These are phyloP conservation scores for Aspergillus sp. DNA, from an alignment of 2,329 filamentous ascomycete species.

Conservation along the genomic window DNA sequence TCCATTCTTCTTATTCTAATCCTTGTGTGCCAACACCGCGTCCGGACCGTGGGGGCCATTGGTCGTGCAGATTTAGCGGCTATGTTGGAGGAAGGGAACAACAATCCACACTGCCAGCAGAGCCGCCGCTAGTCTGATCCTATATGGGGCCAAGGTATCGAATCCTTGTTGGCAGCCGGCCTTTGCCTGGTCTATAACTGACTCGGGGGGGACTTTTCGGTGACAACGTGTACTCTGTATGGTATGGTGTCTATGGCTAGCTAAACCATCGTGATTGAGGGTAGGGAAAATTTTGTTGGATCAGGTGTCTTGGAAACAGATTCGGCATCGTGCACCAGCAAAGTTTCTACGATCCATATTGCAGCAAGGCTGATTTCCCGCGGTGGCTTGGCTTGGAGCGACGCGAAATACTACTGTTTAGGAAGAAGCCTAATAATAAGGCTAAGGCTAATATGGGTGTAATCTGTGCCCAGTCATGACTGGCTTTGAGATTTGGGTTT, in stretches of 20 bases:
- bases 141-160: no score
- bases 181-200: no score
- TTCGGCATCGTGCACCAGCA: background rate
- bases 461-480: background rate
- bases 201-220: no score
- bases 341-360: background rate
- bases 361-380: background rate
- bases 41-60: background rate
- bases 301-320: no score
- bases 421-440: no score
- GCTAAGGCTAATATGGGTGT: background rate
- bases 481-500: background rate
- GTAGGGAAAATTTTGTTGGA: background rate
- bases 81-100: background rate
- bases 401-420: background rate
- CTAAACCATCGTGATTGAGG: background rate
- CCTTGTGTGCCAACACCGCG: background rate
- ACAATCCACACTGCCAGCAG: background rate
- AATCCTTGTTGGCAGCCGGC: no score
- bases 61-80: background rate
- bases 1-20: background rate
- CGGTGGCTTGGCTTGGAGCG: background rate
- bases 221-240: no score
- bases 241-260: no score
- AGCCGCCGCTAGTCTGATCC: background rate